Evolutionary conservation across 805 yeast species (phyloP), one percentile per base, ranked within the genome.

Genomic region (Metschnikowia drakensbergensis): DNA sequence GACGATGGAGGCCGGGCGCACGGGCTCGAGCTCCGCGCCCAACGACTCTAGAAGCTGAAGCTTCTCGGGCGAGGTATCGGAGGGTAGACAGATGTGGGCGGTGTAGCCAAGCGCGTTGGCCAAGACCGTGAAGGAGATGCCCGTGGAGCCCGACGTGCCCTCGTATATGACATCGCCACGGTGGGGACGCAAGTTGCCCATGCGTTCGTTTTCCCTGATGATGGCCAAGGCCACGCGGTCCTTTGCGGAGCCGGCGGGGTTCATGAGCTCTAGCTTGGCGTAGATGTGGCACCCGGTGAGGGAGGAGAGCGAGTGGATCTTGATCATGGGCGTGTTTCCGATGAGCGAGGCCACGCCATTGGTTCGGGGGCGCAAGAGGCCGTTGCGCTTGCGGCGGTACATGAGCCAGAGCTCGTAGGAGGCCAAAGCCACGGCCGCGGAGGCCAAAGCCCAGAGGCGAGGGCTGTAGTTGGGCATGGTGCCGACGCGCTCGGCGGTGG

Each of bases 91-190:
- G n/a, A 92, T 94, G 59, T 90, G 97, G 0, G 96, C 87, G 22
- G 79, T 81, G 63, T 91, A 91, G 0, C 99, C 99, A 45, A 87
- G 64, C 0, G 96, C 86, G 56, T 89, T 82, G 53, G 96, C 88
- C n/a, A 94, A 75, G 66, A 90, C 81, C 0, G 97, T 96, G 58
- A 92, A 78, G 1, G 96, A 88, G 9, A 94, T 94, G 3, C 99
- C 99, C 0, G 99, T 92, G 0, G 97, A 90, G 0, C 99, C 99
- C 8, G 94, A 84, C 0, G 99, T 94, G 6, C 99, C 99, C 69
- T 92, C 99, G 64, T 83, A 90, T 1, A 92, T 85, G 10, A 82
- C 73, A 59, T 88, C 94, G 1, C 87, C 89, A 35, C 65, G 67
- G 37, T 79, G 64, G 0, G 88, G 86, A 4, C 69, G 62, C 35